Conservation (phyloP, 2,329 filamentous ascomycete species). For the Madurella mycetomatis region DNA sequence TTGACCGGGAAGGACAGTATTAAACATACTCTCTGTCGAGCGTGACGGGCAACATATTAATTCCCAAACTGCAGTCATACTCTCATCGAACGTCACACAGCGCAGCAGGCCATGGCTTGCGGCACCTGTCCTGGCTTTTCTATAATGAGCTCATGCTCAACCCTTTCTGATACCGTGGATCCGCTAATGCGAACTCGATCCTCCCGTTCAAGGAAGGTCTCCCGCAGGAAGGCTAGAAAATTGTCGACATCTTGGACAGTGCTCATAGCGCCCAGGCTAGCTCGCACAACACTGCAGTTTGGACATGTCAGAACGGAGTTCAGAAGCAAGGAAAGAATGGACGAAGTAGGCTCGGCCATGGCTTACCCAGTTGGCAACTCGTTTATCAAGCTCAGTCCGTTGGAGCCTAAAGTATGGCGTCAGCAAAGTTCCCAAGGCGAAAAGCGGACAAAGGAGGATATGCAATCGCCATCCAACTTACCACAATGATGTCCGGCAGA, state of each 20-base stretch:
- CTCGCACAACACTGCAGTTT: constrained; percentile 49
- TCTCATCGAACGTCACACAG: not conserved
- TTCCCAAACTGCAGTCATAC: too few relatives aligned
- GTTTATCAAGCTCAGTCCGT: constrained; percentile 49
- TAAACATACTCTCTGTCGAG: too few relatives aligned
- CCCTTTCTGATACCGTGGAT: not conserved
- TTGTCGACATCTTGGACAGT: constrained; percentile 50
- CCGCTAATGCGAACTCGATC: not conserved
- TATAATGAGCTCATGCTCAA: not conserved
- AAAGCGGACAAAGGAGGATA: not conserved
- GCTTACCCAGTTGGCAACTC: constrained; percentile 50
- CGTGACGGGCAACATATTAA: too few relatives aligned
- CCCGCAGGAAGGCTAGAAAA: constrained; percentile 43
- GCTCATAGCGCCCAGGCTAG: constrained; percentile 59
- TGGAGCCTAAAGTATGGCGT: constrained; percentile 31
- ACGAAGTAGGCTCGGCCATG: not conserved
- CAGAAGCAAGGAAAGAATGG: not conserved
- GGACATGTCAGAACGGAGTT: not conserved
- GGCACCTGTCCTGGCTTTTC: not conserved
- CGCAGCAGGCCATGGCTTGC: not conserved
- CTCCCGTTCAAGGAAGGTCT: constrained; percentile 32
- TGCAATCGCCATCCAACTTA: not conserved
- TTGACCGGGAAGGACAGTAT: too few relatives aligned
- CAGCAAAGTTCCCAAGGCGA: not conserved
- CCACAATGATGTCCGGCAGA: constrained; percentile 55